These are phyloP conservation scores for Mortierella sp. DNA, from an alignment of 371 early-diverging fungal genomes.

Conservation along the genomic window DNA sequence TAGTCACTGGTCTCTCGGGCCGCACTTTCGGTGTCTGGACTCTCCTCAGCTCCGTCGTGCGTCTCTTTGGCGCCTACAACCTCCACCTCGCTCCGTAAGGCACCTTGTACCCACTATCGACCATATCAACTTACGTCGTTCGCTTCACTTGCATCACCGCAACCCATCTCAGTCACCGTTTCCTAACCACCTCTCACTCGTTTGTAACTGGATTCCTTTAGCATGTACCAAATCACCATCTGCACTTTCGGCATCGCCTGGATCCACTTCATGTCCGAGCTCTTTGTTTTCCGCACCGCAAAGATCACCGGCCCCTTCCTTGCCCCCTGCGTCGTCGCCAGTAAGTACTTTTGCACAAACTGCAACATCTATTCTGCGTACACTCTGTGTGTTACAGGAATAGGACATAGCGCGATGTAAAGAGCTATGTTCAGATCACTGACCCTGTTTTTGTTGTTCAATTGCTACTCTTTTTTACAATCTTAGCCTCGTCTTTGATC, in stretches of 20 bases:
- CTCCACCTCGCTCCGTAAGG: slow-evolving; percentile 77
- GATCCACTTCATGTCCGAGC: slow-evolving; percentile 77
- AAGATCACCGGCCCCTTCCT: slow-evolving; percentile 72
- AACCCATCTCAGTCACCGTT: no score
- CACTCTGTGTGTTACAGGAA: neutral
- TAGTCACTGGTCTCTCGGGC: slow-evolving; percentile 78
- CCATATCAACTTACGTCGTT: neutral
- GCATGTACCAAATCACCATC: slow-evolving; percentile 79
- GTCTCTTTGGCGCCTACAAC: slow-evolving; percentile 84
- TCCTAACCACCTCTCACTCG: neutral
- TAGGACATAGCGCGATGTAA: no score
- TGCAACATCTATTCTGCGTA: neutral
- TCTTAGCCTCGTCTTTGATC: slow-evolving; percentile 59
- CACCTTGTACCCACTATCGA: neutral
- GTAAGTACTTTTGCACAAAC: slow-evolving; percentile 58
- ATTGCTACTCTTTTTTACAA: neutral
- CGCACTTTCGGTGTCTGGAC: slow-evolving; percentile 89
- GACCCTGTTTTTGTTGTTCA: neutral
- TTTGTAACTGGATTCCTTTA: slow-evolving; percentile 25
- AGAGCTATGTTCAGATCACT: no score
- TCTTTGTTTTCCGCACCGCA: slow-evolving; percentile 78
- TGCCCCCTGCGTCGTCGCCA: slow-evolving; percentile 78
- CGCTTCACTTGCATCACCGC: neutral
- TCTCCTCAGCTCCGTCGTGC: slow-evolving; percentile 77
- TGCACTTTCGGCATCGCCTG: slow-evolving; percentile 82